These are phyloP conservation scores for Neurospora sp. DNA, from an alignment of 495 filamentous ascomycete species.

Conservation along the genomic window DNA sequence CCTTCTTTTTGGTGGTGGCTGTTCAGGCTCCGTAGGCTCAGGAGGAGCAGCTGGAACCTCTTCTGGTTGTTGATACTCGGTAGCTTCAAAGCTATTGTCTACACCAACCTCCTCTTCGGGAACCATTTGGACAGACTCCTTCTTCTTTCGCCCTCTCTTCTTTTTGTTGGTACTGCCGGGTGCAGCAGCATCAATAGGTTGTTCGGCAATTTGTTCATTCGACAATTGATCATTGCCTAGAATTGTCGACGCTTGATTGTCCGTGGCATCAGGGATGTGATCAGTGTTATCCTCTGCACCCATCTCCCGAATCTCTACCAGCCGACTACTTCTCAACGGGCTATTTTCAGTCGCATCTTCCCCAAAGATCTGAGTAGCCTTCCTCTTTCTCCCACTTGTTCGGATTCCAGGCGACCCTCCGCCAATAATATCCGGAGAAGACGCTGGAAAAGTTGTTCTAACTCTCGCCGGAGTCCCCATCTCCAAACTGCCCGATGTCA, in stretches of 20 bases:
- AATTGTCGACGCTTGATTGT: background rate
- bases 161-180: background rate
- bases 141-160: slow-evolving; percentile 15
- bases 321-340: background rate
- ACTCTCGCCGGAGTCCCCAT: background rate
- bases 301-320: background rate
- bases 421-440: background rate
- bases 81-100: background rate
- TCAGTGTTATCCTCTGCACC: background rate
- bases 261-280: background rate
- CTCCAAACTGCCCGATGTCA: background rate
- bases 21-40: background rate
- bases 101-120: background rate
- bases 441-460: background rate
- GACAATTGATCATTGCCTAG: background rate
- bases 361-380: background rate
- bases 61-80: background rate
- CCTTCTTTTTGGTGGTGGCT: slow-evolving; percentile 6
- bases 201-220: background rate
- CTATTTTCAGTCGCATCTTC: background rate
- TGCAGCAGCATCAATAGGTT: background rate
- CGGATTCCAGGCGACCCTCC: background rate
- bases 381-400: background rate
- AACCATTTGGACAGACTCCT: background rate
- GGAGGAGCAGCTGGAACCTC: background rate